A percentile compares a stretch with the other conserved stretches of the same genome.
Evolutionary conservation across 1,284 basidiomycete species (phyloP).

Genomic region (Melampsora americana): DNA sequence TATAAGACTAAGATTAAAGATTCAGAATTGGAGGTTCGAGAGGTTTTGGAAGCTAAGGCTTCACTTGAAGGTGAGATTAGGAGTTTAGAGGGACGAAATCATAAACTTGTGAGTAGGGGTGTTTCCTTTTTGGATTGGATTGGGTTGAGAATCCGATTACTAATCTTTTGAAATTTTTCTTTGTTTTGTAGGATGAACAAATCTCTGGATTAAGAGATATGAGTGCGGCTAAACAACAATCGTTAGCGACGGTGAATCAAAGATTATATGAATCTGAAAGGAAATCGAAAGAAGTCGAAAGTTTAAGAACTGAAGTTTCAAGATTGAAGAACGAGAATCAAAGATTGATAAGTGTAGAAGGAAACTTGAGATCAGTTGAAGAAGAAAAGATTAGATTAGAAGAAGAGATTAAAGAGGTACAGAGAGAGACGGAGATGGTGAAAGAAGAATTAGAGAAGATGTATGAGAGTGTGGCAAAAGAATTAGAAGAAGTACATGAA

Average conservation of each 20-base stretch:
- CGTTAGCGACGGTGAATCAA: conserved; percentile 8
- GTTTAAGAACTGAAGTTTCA: not conserved
- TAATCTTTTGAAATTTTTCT: not conserved
- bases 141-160: too few species aligned
- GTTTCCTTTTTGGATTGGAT: too few species aligned
- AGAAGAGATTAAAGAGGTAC: not conserved
- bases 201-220: not conserved
- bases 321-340: not conserved
- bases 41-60: not conserved
- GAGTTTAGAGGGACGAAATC: not conserved
- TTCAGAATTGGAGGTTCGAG: not conserved
- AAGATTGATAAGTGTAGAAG: not conserved
- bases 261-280: conserved; percentile 3
- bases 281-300: conserved; percentile 4
- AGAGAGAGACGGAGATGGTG: not conserved
- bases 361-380: not conserved
- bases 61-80: not conserved
- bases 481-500: not conserved
- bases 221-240: conserved; percentile 13
- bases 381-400: not conserved
- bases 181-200: conserved; percentile 5
- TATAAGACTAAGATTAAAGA: not conserved
- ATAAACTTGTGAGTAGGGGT: not conserved
- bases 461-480: not conserved
- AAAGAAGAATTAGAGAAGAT: not conserved